A percentile compares a stretch with the other conserved stretches of the same genome.
Evolutionary conservation across 352 stramenopile genomes (phyloP).

Genomic region (Elongisporangium prolatum): DNA sequence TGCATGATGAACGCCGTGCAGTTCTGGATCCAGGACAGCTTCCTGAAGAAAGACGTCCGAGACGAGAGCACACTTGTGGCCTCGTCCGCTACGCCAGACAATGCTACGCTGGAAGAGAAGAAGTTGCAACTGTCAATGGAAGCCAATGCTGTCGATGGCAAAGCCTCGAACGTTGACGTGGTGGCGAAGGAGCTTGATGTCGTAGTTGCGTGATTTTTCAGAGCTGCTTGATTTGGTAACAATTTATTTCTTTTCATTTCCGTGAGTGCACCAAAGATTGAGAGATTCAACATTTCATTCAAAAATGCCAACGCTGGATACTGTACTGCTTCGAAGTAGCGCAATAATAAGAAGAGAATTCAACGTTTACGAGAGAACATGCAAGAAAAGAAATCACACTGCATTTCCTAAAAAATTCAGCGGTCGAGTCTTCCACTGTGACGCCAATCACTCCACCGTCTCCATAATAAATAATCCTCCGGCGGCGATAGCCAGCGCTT

Average conservation of each 20-base stretch:
- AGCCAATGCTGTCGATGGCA: slow-evolving; percentile 3
- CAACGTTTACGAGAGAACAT: neutral
- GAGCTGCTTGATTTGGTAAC: neutral
- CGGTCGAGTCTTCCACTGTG: neutral
- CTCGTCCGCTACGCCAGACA: neutral
- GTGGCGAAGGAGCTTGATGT: neutral
- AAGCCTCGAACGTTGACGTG: neutral
- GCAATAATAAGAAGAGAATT: no score
- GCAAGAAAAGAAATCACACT: neutral
- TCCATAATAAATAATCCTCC: neutral
- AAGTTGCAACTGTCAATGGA: slow-evolving; percentile 15
- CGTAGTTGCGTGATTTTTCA: neutral
- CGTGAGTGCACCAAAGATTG: neutral
- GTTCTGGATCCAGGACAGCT: slow-evolving; percentile 89
- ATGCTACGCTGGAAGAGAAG: neutral
- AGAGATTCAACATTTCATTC: no score
- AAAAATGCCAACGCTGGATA: no score
- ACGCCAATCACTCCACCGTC: neutral
- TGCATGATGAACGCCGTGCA: slow-evolving; percentile 87
- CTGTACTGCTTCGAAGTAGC: no score
- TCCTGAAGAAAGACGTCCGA: slow-evolving; percentile 82
- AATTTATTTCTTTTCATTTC: no score
- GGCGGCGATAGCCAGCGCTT: neutral
- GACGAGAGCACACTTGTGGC: slow-evolving; percentile 52
- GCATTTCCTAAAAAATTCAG: neutral